Evolutionary conservation across 106 monocot species (phyloP).

Genomic region (Triglochin maritima): DNA sequence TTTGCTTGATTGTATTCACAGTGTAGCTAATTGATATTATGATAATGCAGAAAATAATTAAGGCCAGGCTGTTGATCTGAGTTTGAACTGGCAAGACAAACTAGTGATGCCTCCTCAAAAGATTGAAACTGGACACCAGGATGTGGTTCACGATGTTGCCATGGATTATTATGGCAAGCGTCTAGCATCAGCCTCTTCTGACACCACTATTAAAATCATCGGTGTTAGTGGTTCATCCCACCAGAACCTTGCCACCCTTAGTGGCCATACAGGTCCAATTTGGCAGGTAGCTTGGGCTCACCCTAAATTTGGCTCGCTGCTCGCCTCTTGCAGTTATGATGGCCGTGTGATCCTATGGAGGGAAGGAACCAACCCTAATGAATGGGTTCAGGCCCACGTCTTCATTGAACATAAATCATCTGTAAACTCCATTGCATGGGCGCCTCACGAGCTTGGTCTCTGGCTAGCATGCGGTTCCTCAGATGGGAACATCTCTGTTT

Average conservation of each 20-base stretch:
- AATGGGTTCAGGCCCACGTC: constrained; percentile 19
- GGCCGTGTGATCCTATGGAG: constrained; percentile 22
- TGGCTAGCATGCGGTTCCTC: constrained; percentile 21
- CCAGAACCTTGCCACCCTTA: constrained; percentile 16
- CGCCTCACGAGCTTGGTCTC: constrained; percentile 18
- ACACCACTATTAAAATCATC: constrained; percentile 19
- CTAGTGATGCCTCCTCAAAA: constrained; percentile 15
- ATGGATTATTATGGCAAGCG: constrained; percentile 27
- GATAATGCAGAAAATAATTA: no score
- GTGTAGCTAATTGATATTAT: no score
- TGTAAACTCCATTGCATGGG: constrained; percentile 25
- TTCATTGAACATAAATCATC: constrained; percentile 19
- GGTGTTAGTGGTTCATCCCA: constrained; percentile 19
- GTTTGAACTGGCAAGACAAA: background rate
- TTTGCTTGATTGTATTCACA: no score
- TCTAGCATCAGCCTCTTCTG: constrained; percentile 19
- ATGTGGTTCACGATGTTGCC: constrained; percentile 18
- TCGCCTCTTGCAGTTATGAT: constrained; percentile 22
- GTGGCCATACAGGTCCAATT: constrained; percentile 19
- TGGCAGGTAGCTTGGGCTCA: constrained; percentile 28
- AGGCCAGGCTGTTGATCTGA: no score
- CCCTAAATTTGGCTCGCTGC: constrained; percentile 18
- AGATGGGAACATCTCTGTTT: constrained; percentile 19
- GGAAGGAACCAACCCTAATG: constrained; percentile 15
- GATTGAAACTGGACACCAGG: constrained; percentile 23